These are phyloP conservation scores for Hypoxylon sp. DNA, from an alignment of 2,329 filamentous ascomycete genomes.

Conservation along the genomic window DNA sequence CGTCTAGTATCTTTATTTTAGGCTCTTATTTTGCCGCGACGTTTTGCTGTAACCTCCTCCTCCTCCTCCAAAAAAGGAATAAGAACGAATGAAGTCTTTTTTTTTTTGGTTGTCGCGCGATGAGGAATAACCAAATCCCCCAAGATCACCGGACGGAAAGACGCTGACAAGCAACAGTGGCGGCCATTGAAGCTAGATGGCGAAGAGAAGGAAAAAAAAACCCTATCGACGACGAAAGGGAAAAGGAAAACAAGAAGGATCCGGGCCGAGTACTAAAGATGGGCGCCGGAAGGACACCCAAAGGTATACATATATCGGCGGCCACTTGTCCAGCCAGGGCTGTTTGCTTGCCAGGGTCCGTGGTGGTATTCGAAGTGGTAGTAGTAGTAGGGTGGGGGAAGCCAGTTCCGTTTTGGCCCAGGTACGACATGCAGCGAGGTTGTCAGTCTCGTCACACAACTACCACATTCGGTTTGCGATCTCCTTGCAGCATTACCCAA, in stretches of 20 bases:
- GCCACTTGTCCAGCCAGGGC: no score
- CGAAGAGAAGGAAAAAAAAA: no score
- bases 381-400: constrained; percentile 40
- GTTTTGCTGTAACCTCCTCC: no score
- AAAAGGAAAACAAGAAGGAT: constrained; percentile 21
- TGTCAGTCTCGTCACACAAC: constrained; percentile 42
- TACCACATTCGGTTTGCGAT: constrained; percentile 32
- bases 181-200: constrained; percentile 40
- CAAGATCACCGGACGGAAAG: constrained; percentile 45
- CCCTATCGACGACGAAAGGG: constrained; percentile 30
- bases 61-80: no score
- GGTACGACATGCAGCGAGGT: constrained; percentile 39
- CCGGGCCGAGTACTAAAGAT: constrained; percentile 35
- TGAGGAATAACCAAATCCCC: constrained; percentile 51
- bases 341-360: no score
- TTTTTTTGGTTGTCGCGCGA: constrained; percentile 31
- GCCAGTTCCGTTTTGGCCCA: constrained; percentile 38
- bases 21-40: no score
- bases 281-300: constrained; percentile 28
- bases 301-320: constrained; percentile 41
- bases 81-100: constrained; percentile 33
- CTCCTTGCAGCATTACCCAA: constrained; percentile 31
- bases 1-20: no score
- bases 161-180: constrained; percentile 33
- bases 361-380: no score